phyloP scores from a whole-genome alignment of 2,329 filamentous ascomycete species.

The Penicillium sp. region DNA sequence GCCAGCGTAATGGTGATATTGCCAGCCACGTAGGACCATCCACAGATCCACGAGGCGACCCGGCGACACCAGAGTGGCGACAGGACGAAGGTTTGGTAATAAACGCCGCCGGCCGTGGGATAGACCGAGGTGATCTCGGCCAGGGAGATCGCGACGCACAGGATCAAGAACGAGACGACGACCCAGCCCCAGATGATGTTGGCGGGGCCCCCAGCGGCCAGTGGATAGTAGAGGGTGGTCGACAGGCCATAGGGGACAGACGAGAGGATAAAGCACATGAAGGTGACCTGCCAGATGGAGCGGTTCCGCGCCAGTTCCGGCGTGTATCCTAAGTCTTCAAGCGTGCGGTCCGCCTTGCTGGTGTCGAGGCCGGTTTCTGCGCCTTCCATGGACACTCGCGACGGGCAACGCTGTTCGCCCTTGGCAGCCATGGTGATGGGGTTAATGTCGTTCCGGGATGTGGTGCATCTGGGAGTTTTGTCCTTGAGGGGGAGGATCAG shows the following conservation, averaged over 20 bases:
- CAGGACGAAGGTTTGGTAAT: slow-evolving; percentile 67
- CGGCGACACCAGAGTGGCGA: slow-evolving; percentile 61
- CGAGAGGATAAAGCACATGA: slow-evolving; percentile 62
- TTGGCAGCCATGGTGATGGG: slow-evolving; percentile 12
- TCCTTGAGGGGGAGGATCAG: too few relatives aligned
- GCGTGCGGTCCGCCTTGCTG: slow-evolving; percentile 20
- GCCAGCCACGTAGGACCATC: slow-evolving; percentile 70
- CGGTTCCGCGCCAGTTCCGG: slow-evolving; percentile 60
- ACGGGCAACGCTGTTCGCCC: slow-evolving; percentile 11
- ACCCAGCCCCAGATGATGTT: slow-evolving; percentile 68
- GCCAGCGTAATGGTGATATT: slow-evolving; percentile 74
- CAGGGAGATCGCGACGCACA: slow-evolving; percentile 61
- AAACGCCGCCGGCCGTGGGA: slow-evolving; percentile 64
- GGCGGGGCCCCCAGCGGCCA: slow-evolving; percentile 65
- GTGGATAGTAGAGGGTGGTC: slow-evolving; percentile 65
- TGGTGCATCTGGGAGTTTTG: too few relatives aligned
- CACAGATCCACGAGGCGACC: slow-evolving; percentile 64
- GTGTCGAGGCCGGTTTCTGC: slow-evolving; percentile 13
- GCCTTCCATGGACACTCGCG: slow-evolving; percentile 13
- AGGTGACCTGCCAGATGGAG: slow-evolving; percentile 40
- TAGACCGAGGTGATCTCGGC: slow-evolving; percentile 66
- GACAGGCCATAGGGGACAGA: slow-evolving; percentile 64
- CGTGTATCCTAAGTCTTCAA: slow-evolving; percentile 58
- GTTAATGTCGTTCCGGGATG: too few relatives aligned
- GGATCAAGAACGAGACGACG: slow-evolving; percentile 58